Base-by-base conservation (phyloP, 129 eudicot species). In the Oenanthe sinensis region DNA sequence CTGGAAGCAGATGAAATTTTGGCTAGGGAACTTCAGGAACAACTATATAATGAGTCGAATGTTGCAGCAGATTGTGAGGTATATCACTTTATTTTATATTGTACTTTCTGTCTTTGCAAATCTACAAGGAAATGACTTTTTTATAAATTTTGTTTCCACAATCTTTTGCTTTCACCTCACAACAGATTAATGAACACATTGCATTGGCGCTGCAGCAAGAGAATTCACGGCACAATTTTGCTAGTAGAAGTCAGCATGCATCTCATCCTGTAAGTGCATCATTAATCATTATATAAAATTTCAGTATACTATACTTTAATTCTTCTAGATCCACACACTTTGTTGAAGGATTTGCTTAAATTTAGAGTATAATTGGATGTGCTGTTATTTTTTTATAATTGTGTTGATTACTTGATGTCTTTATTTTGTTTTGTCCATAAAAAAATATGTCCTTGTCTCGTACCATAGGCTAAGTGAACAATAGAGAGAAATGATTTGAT, bases 1-100 rank as follows among this genome's bases (percentile, higher is more conserved):
- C 81, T 92, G 62, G 91, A 96, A 76, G 91, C 90, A 68, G 99
- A 96, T 90, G 99, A 96, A 82, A 87, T 81, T 86, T 78, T 96
- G 72, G 99, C 99, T 49, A 87, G 93, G 82, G 92, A 96, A 80
- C 90, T 96, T 71, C 99, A 96, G 80, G 99, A 96, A 84, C 97
- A 96, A 82, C 81, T 96, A 55, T 96, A 96, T 80, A 88, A 82
- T 87, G 99, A 91, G 80, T 80, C 55, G 43, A 83, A 83, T 55
- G 80, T 46, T 50, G n/a, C 81, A 81, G 87, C 83, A 54, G 74
- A 71, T 84, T 79, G 48, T 28, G 91, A 88, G 95, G 97, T 95
- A 22, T 81, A 58, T 63, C 70, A 49, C 24, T 44, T 74, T 10
- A 24, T 82, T 19, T 55, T 37, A 74, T 71, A 45, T 67, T 71